Conservation (phyloP, 495 filamentous ascomycete species). For the Neurospora hispaniola region DNA sequence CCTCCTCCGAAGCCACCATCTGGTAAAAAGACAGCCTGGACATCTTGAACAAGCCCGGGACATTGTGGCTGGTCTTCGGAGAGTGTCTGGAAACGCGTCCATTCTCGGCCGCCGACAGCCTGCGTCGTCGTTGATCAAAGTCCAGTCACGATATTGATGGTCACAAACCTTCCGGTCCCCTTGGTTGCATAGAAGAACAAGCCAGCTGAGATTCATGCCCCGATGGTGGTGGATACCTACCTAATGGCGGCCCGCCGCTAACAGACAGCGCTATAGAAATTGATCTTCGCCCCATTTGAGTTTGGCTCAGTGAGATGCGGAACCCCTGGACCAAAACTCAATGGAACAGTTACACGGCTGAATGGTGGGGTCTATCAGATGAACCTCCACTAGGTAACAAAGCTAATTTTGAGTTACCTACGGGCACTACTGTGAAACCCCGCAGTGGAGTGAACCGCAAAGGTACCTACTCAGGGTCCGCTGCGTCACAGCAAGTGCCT, state of each 20-base stretch:
- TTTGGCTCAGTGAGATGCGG: background rate
- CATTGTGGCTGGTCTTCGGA: background rate
- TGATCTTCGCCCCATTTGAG: background rate
- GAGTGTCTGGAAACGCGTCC: background rate
- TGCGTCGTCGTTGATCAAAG: background rate
- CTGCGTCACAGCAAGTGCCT: background rate
- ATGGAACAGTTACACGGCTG: background rate
- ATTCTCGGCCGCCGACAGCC: background rate
- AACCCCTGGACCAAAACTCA: background rate
- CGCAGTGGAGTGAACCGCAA: background rate
- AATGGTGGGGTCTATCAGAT: background rate
- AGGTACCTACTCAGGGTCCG: background rate
- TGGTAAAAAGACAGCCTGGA: background rate
- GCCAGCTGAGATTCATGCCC: background rate
- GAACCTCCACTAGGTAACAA: background rate
- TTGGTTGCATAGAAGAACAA: background rate
- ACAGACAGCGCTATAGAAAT: background rate
- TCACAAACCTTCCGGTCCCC: background rate
- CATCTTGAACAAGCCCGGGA: background rate
- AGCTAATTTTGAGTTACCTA: background rate
- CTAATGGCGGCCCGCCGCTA: background rate
- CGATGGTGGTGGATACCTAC: background rate
- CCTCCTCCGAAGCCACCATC: background rate
- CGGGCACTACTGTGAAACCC: background rate
- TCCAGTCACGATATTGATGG: background rate